These are phyloP conservation scores for Microdochium paspali DNA, from an alignment of 2,329 filamentous ascomycete species.

Conservation along the genomic window DNA sequence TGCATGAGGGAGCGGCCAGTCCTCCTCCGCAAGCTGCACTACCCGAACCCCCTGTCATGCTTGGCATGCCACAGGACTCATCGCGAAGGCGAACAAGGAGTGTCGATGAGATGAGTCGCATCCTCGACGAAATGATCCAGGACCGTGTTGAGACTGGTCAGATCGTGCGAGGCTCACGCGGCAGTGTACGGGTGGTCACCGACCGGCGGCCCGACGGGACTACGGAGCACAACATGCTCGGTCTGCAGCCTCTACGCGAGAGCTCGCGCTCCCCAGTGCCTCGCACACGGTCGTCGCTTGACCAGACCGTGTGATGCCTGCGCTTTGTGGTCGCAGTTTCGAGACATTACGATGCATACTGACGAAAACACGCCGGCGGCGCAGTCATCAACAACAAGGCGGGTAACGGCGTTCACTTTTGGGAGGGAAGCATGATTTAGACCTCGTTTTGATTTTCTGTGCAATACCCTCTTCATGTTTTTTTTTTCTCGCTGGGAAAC, in stretches of 20 bases:
- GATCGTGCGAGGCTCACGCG: conserved; percentile 55
- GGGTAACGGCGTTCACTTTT: neutral
- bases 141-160: conserved; percentile 73
- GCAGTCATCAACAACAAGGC: neutral
- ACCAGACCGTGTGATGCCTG: neutral
- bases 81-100: conserved; percentile 50
- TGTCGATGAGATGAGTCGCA: conserved; percentile 85
- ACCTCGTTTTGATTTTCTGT: neutral
- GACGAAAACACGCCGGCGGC: neutral
- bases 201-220: conserved; percentile 30
- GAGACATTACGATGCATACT: neutral
- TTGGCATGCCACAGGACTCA: neutral
- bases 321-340: neutral
- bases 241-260: conserved; percentile 28
- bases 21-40: conserved; percentile 20
- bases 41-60: conserved; percentile 15
- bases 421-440: neutral
- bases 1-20: conserved; percentile 20
- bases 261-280: conserved; percentile 13
- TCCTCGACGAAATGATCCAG: conserved; percentile 95
- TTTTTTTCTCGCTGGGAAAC: neutral
- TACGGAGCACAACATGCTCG: conserved; percentile 17
- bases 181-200: conserved; percentile 52
- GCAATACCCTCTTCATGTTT: neutral
- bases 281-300: neutral